Percentiles rank a stretch among this genome's conserved stretches.
Evolutionary conservation across 495 filamentous ascomycete species (phyloP).

Genomic region (Daldinia decipiens): DNA sequence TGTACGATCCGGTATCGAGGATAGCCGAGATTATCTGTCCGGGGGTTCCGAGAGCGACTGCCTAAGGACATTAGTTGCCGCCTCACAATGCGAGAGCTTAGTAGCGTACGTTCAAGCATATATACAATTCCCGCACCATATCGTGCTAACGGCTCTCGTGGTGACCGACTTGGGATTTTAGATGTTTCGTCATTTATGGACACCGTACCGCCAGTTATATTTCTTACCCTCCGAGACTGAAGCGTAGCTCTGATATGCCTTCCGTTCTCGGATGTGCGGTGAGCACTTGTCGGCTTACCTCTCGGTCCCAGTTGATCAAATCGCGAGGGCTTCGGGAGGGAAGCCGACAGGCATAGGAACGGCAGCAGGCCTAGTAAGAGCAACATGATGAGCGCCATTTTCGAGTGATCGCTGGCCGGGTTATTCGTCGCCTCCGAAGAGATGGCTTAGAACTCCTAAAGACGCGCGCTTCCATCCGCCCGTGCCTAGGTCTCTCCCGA

Average conservation of each 20-base stretch:
- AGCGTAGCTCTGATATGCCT: constrained; percentile 41
- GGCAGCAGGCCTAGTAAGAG: constrained; percentile 33
- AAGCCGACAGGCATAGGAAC: constrained; percentile 23
- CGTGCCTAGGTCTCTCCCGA: constrained; percentile 24
- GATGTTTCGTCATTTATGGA: constrained; percentile 1
- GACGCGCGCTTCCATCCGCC: constrained; percentile 31
- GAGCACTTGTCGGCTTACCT: constrained; percentile 8
- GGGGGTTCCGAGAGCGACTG: constrained; percentile 58
- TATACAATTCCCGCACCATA: constrained; percentile 53
- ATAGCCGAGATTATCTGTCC: constrained; percentile 55
- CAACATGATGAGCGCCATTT: constrained; percentile 35
- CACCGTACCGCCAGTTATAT: constrained; percentile 27
- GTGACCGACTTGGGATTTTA: constrained; percentile 14
- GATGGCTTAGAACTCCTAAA: constrained; percentile 29
- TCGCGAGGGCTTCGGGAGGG: not conserved
- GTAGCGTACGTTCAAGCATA: constrained; percentile 50
- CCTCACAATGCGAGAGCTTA: not conserved
- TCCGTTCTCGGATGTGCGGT: constrained; percentile 6
- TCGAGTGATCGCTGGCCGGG: constrained; percentile 16
- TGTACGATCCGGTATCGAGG: constrained; percentile 60
- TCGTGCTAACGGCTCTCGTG: constrained; percentile 40
- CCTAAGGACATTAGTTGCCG: constrained; percentile 17
- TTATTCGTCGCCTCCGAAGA: constrained; percentile 34
- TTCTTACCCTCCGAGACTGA: constrained; percentile 39
- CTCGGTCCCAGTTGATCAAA: constrained; percentile 8